These are phyloP conservation scores for Maudiozyma barnettii DNA, from an alignment of 805 yeast species.

Conservation along the genomic window DNA sequence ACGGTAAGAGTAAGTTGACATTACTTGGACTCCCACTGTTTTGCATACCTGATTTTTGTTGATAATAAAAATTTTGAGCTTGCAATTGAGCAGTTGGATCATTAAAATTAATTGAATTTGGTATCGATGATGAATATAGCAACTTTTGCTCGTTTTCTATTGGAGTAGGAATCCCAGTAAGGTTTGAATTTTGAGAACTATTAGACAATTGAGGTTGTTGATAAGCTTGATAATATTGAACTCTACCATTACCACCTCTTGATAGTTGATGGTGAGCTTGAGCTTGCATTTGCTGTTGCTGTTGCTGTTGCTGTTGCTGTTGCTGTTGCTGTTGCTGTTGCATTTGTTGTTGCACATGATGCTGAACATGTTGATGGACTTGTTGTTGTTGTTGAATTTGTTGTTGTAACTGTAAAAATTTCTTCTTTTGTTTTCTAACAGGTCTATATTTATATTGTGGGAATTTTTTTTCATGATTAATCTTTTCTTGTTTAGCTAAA, in stretches of 20 bases:
- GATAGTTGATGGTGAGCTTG: background rate
- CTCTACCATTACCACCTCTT: background rate
- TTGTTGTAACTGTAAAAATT: constrained; percentile 7
- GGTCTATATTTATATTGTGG: constrained; percentile 86
- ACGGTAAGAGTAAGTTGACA: background rate
- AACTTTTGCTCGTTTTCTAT: background rate
- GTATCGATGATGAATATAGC: background rate
- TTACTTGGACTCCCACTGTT: background rate
- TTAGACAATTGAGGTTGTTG: background rate
- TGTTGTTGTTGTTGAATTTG: constrained; percentile 4
- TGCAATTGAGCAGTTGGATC: background rate
- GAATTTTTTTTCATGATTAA: constrained; percentile 69
- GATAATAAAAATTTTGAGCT: background rate
- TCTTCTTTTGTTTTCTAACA: constrained; percentile 7
- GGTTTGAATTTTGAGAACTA: background rate
- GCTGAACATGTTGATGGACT: constrained; percentile 4
- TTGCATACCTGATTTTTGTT: background rate
- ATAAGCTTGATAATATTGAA: background rate
- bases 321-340: constrained; percentile 10
- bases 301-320: constrained; percentile 8
- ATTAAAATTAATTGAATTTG: background rate
- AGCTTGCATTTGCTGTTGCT: constrained; percentile 1
- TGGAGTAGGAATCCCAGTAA: background rate
- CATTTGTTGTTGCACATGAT: constrained; percentile 5
- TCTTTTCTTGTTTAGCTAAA: constrained; percentile 76